Base-by-base conservation (phyloP, 306 rosid species). In the Erythrophleum fordii region DNA sequence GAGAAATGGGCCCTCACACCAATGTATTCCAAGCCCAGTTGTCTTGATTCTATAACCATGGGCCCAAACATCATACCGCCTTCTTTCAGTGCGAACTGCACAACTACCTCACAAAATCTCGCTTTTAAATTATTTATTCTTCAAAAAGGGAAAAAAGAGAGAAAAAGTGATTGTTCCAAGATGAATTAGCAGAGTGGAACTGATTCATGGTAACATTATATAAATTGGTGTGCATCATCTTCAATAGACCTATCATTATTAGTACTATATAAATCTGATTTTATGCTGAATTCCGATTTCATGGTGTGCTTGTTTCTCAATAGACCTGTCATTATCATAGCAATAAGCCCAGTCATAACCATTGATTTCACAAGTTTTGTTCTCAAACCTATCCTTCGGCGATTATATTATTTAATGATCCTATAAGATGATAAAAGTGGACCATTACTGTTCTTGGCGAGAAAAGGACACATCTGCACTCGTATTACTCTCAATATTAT, bases 1-100 rank as follows among this genome's bases (percentile, higher is more conserved):
- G 44, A 73, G 11, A 34, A 44, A 79, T 69, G 81, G 80, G 76
- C 80, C 86, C 86, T 78, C 70, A 77, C 6, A 29, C 12, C 23
- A 31, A 1, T 66, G 53, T 68, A 11, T 68, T 68, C 5, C 42
- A 42, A 11, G 53, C 73, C 73, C 51, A 68, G 35, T 42, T 66
- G 72, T 66, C 51, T 5, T 20, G 0, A 37, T 66, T 66, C 51
- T 42, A n/a, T 66, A 0, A 5, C 10, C 9, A 42, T 23, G 73
- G 73, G 73, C 73, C 73, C 73, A 12, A 44, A 12, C 0, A 69
- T 44, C 56, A n/a, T 1, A 20, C 51, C 51, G 5, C 71, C 35
- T 39, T 66, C 72, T 20, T 2, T 23, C 20, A 23, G 53, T 20
- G 34, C 53, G 12, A 25, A 58, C 34, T 22, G 3, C 64, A 49